Percentiles rank a stretch among this genome's conserved stretches.
Evolutionary conservation across 257 asterid species (phyloP).

Genomic region (Primulina tabacum): DNA sequence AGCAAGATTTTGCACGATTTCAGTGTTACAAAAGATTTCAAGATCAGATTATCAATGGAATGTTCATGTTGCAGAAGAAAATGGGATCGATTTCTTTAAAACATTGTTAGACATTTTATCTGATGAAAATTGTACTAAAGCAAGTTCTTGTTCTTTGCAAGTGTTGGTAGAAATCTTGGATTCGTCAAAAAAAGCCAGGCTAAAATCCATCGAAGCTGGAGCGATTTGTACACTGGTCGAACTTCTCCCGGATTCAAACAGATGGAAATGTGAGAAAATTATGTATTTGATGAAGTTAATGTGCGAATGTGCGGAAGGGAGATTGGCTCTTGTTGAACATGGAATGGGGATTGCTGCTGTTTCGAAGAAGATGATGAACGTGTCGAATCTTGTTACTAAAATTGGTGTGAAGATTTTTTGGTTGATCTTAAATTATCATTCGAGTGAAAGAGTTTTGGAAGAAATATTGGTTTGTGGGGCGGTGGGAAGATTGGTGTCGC

Average conservation of each 20-base stretch:
- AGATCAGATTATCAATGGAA: conserved; percentile 47
- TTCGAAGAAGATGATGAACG: conserved; percentile 55
- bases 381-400: conserved; percentile 47
- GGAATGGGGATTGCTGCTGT: conserved; percentile 70
- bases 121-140: conserved; percentile 56
- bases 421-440: conserved; percentile 57
- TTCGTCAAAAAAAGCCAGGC: conserved; percentile 57
- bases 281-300: conserved; percentile 54
- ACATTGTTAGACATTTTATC: conserved; percentile 65
- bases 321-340: conserved; percentile 68
- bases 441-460: conserved; percentile 69
- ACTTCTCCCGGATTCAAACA: conserved; percentile 64
- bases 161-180: conserved; percentile 47
- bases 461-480: conserved; percentile 70
- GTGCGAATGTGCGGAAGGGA: conserved; percentile 82
- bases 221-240: conserved; percentile 63
- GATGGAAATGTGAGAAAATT: conserved; percentile 57
- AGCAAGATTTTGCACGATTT: conserved; percentile 54
- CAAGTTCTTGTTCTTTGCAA: conserved; percentile 57
- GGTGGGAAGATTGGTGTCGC: conserved; percentile 62
- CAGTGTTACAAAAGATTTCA: conserved; percentile 46
- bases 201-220: conserved; percentile 77
- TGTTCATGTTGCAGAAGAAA: conserved; percentile 34
- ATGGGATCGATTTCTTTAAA: conserved; percentile 73
- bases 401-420: conserved; percentile 63